Evolutionary conservation across 768 basidiomycete genomes (phyloP).

Genomic region (Tephrocybe sp.): DNA sequence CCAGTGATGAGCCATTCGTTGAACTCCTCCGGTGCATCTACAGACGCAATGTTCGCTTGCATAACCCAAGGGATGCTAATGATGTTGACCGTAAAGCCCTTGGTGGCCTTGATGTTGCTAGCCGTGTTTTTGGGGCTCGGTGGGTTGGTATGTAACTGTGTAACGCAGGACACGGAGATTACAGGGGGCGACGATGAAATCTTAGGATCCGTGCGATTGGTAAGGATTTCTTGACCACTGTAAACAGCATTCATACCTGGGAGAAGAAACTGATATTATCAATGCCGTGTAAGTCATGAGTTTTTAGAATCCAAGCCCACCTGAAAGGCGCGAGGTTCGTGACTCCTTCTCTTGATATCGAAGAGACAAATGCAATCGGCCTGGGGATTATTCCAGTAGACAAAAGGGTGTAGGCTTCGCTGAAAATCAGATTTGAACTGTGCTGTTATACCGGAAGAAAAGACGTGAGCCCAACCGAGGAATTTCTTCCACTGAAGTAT

Average conservation of each 20-base stretch:
- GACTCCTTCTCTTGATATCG: conserved; percentile 48
- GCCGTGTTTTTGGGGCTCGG: conserved; percentile 53
- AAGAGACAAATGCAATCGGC: conserved; percentile 72
- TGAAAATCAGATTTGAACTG: too few species aligned
- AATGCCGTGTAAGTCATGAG: background rate
- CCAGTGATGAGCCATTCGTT: conserved; percentile 67
- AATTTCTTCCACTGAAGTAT: too few species aligned
- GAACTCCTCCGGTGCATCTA: conserved; percentile 53
- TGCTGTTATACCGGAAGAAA: too few species aligned
- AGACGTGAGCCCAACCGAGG: too few species aligned
- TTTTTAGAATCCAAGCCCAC: conserved; percentile 22
- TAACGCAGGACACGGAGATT: conserved; percentile 49
- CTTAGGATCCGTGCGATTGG: too few species aligned
- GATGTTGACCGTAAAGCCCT: conserved; percentile 71
- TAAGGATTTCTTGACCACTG: conserved; percentile 17
- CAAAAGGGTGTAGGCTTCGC: conserved; percentile 45
- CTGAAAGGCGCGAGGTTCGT: conserved; percentile 65
- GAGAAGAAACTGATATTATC: conserved; percentile 41
- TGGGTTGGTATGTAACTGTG: conserved; percentile 16
- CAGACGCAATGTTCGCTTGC: conserved; percentile 51
- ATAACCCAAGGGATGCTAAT: conserved; percentile 71
- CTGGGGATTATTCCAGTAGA: conserved; percentile 60
- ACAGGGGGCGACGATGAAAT: conserved; percentile 61
- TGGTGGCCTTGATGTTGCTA: conserved; percentile 62
- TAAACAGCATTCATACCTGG: conserved; percentile 28